Base-by-base conservation (phyloP, 1,284 basidiomycete species). In the Ceratobasidium sp. region DNA sequence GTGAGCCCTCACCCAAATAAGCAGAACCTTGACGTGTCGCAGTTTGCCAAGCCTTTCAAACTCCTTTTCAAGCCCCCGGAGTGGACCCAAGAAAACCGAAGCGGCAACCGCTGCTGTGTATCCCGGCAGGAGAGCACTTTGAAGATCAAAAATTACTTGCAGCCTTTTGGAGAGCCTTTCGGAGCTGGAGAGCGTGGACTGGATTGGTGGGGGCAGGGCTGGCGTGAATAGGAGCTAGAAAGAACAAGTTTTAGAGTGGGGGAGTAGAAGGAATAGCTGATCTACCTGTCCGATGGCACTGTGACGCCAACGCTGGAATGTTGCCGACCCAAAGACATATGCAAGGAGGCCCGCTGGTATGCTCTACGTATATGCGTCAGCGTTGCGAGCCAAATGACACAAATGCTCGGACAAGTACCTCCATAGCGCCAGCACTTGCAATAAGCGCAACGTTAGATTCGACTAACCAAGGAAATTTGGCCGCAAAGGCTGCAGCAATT, bases 41-140 rank as follows among this genome's bases (percentile, higher is more conserved):
- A 83, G 83, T 70, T 72, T 76, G 17, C 72, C 84, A 4, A 84
- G 78, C 0, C 82, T 79, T 22, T 80, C 75, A 74, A 88, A 90
- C 4, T 86, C 80, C 1, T 81, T 74, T 27, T 75, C 78, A 70
- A 85, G 82, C 3, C 87, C 88, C 40, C 87, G 83, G 29, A 91
- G 78, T 10, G 89, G 90, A 1, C 90, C 89, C 50, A 88, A 83
- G n/a, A 89, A 83, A 12, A 92, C 79, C 1, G 87, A 90, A 7
- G 89, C 90, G 0, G 89, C 89, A 13, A 92, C 77, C 0, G 90
- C 90, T 20, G 84, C 80, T 70, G 90, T 88, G 77, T 86, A 92
- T 6, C 90, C 86, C 4, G 87, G 84, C 12, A 92, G 81, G 75
- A 88, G 85, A 1, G 88, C 88, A 0, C 87, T 87, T 78, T 92